These are phyloP conservation scores for Neurospora sp. DNA, from an alignment of 495 filamentous ascomycete genomes.

Conservation along the genomic window DNA sequence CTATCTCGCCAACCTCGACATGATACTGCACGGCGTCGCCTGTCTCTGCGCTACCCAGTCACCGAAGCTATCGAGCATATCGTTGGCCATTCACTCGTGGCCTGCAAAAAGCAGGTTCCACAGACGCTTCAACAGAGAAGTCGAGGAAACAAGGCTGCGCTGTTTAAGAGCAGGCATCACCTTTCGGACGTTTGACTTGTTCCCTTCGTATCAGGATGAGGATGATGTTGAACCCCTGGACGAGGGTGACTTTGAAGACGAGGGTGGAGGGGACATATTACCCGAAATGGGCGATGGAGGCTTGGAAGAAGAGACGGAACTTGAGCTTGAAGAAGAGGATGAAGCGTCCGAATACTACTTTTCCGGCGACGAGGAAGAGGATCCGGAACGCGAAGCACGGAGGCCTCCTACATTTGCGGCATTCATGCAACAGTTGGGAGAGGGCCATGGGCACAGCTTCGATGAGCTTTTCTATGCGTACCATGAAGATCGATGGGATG, in stretches of 20 bases:
- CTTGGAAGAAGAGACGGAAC: slow-evolving; percentile 7
- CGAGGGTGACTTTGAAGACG: slow-evolving; percentile 10
- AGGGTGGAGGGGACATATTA: slow-evolving; percentile 5
- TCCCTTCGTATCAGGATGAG: slow-evolving; percentile 23
- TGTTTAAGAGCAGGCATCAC: slow-evolving; percentile 18
- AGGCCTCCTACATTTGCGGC: slow-evolving; percentile 20
- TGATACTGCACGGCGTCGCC: slow-evolving; percentile 22
- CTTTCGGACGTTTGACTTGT: slow-evolving; percentile 22
- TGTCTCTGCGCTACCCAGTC: slow-evolving; percentile 14
- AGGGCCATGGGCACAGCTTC: slow-evolving; percentile 22
- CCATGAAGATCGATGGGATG: slow-evolving; percentile 27
- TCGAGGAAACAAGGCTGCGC: slow-evolving; percentile 12
- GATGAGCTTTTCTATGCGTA: slow-evolving; percentile 26
- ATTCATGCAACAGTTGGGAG: slow-evolving; percentile 19
- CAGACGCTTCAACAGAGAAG: slow-evolving; percentile 19
- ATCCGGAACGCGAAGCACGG: slow-evolving; percentile 22
- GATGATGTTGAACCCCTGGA: slow-evolving; percentile 14
- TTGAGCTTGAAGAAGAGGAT: slow-evolving; percentile 26
- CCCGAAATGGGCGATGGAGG: neutral
- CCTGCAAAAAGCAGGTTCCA: slow-evolving; percentile 22
- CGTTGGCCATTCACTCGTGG: slow-evolving; percentile 27
- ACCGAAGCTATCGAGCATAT: slow-evolving; percentile 15
- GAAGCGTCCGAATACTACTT: slow-evolving; percentile 28
- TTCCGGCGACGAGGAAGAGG: slow-evolving; percentile 22
- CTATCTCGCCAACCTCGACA: slow-evolving; percentile 22